phyloP scores from a whole-genome alignment of 73 alveolate genomes.

The Paraurostyla sp. region DNA sequence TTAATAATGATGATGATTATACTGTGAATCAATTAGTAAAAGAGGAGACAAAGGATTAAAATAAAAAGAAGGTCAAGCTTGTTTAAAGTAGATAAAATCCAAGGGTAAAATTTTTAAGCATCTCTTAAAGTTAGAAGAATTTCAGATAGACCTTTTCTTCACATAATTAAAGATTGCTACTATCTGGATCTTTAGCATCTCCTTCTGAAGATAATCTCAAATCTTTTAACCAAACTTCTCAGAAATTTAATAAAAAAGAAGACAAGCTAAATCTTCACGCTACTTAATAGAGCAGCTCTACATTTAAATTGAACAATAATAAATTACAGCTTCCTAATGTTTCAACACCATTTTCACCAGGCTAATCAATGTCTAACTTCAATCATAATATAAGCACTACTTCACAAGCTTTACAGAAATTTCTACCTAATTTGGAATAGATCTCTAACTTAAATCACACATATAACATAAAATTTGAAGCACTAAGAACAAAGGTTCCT shows the following conservation, averaged over 20 bases:
- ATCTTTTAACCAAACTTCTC: neutral
- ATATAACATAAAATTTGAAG: neutral
- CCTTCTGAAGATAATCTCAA: neutral
- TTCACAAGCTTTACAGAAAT: too few species aligned
- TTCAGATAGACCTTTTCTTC: neutral
- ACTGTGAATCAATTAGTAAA: neutral
- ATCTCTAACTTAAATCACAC: neutral
- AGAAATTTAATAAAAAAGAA: neutral
- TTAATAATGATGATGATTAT: neutral
- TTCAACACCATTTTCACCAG: neutral
- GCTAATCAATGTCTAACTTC: neutral
- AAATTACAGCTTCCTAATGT: neutral
- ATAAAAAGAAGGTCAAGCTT: neutral
- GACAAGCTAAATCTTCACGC: neutral
- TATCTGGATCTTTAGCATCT: neutral
- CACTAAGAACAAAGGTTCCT: neutral
- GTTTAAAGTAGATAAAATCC: neutral
- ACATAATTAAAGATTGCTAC: neutral
- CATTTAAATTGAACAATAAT: neutral
- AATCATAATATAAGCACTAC: too few species aligned
- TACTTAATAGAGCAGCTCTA: neutral
- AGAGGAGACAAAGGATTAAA: neutral
- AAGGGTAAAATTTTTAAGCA: neutral
- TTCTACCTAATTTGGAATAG: too few species aligned
- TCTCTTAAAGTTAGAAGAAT: neutral